Percentiles rank a stretch among this genome's conserved stretches.
Evolutionary conservation across 495 filamentous ascomycete genomes (phyloP).

Genomic region (Hypoxylon cercidicola): DNA sequence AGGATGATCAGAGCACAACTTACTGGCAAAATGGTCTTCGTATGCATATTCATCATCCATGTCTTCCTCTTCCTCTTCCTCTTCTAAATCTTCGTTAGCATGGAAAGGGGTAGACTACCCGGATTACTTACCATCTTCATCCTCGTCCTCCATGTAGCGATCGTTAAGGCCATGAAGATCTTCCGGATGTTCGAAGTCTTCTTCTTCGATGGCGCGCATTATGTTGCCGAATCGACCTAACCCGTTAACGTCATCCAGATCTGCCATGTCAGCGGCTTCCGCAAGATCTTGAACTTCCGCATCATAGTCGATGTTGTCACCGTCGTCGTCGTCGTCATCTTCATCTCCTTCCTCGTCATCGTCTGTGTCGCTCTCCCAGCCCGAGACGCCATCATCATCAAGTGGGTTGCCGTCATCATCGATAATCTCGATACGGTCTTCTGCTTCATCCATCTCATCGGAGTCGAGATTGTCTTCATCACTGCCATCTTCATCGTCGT

Average conservation of each 20-base stretch:
- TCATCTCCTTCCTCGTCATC: conserved; percentile 64
- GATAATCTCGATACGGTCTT: conserved; percentile 65
- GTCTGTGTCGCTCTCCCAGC: conserved; percentile 68
- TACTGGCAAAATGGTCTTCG: conserved; percentile 75
- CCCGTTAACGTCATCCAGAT: conserved; percentile 51
- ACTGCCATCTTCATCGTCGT: conserved; percentile 65
- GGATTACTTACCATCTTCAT: conserved; percentile 65
- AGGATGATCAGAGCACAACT: conserved; percentile 50
- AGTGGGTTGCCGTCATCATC: conserved; percentile 64
- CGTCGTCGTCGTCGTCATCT: conserved; percentile 63
- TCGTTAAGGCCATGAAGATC: conserved; percentile 56
- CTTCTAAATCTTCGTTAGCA: conserved; percentile 44
- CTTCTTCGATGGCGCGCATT: conserved; percentile 71
- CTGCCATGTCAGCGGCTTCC: conserved; percentile 50
- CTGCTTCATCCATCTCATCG: conserved; percentile 62
- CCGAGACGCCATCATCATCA: conserved; percentile 62
- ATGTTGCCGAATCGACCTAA: conserved; percentile 64
- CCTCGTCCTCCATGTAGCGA: conserved; percentile 75
- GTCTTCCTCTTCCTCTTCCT: conserved; percentile 67
- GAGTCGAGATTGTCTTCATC: conserved; percentile 62
- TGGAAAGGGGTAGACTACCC: neutral
- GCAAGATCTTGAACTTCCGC: conserved; percentile 56
- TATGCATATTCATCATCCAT: conserved; percentile 72
- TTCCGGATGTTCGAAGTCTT: conserved; percentile 66
- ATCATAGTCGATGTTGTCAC: conserved; percentile 59